Evolutionary conservation across 352 stramenopile genomes (phyloP).

Genomic region (Phytophthora sojae): DNA sequence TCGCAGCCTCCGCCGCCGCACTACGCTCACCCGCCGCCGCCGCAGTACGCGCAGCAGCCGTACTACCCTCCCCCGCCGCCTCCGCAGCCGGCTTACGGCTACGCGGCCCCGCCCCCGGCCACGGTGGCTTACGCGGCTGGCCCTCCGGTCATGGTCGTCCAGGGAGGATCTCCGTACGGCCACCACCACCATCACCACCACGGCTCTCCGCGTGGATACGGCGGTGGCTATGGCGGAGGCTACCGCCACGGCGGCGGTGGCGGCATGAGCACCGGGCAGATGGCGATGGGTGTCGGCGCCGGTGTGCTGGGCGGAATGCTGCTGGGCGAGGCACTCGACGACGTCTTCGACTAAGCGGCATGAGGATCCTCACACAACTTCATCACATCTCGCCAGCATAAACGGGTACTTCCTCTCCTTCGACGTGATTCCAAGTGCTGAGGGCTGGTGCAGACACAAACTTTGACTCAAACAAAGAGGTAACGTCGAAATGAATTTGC

Average conservation of each 20-base stretch:
- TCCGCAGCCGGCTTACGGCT: slow-evolving; percentile 34
- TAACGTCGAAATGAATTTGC: slow-evolving; percentile 37
- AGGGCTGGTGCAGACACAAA: slow-evolving; percentile 2
- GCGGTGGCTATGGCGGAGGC: slow-evolving; percentile 29
- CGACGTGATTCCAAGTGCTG: neutral
- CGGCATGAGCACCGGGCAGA: slow-evolving; percentile 44
- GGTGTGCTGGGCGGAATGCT: slow-evolving; percentile 80
- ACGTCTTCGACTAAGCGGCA: slow-evolving; percentile 53
- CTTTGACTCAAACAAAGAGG: slow-evolving; percentile 20
- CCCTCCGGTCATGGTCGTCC: slow-evolving; percentile 42
- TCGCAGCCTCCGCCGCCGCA: slow-evolving; percentile 5
- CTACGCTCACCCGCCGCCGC: slow-evolving; percentile 37
- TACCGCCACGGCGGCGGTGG: slow-evolving; percentile 34
- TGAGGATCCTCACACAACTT: slow-evolving; percentile 1
- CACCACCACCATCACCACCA: slow-evolving; percentile 51
- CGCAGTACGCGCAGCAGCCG: slow-evolving; percentile 39
- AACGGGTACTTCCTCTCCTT: slow-evolving; percentile 1
- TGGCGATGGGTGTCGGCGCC: slow-evolving; percentile 77
- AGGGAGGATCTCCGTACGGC: slow-evolving; percentile 25
- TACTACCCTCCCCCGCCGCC: slow-evolving; percentile 42
- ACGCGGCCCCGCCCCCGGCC: slow-evolving; percentile 33
- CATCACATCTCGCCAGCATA: neutral
- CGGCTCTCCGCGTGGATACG: slow-evolving; percentile 33
- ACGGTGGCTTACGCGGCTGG: slow-evolving; percentile 45
- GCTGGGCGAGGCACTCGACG: slow-evolving; percentile 73